Evolutionary conservation across 306 rosid species (phyloP).

Genomic region (Castanopsis chinensis): DNA sequence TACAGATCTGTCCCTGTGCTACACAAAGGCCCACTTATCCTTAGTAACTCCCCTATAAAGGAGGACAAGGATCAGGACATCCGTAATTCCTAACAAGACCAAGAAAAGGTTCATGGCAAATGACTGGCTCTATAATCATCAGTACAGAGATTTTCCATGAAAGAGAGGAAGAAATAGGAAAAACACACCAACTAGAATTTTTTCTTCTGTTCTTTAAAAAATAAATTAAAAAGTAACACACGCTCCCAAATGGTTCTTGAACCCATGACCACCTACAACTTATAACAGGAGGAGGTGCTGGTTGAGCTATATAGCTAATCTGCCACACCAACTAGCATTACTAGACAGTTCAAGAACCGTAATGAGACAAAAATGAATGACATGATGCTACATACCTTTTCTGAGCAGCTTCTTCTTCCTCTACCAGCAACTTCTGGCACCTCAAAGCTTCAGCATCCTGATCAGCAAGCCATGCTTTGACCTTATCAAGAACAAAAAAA

Average conservation of each 20-base stretch:
- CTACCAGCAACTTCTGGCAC: slow-evolving; percentile 76
- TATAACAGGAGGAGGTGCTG: no score
- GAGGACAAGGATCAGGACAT: not conserved
- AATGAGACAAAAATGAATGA: not conserved
- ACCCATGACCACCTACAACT: no score
- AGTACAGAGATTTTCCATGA: not conserved
- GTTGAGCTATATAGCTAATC: no score
- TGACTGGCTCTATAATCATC: not conserved
- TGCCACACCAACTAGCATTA: not conserved
- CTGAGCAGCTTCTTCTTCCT: slow-evolving; percentile 90
- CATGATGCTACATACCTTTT: slow-evolving; percentile 50
- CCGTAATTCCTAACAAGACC: not conserved
- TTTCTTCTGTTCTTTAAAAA: no score
- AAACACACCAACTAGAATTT: not conserved
- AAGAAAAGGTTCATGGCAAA: not conserved
- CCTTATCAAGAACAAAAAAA: slow-evolving; percentile 35
- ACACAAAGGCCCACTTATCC: slow-evolving; percentile 5
- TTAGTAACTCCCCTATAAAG: slow-evolving; percentile 7
- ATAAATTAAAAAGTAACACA: no score
- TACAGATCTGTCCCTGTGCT: not conserved
- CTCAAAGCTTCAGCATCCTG: slow-evolving; percentile 85
- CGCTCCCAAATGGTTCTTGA: no score
- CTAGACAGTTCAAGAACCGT: not conserved
- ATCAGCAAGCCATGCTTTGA: slow-evolving; percentile 77
- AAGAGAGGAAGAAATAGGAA: slow-evolving; percentile 1